Evolutionary conservation across 371 early-diverging fungal species (phyloP), one percentile per base, ranked within the genome.

Genomic region (Mucor ambiguus): DNA sequence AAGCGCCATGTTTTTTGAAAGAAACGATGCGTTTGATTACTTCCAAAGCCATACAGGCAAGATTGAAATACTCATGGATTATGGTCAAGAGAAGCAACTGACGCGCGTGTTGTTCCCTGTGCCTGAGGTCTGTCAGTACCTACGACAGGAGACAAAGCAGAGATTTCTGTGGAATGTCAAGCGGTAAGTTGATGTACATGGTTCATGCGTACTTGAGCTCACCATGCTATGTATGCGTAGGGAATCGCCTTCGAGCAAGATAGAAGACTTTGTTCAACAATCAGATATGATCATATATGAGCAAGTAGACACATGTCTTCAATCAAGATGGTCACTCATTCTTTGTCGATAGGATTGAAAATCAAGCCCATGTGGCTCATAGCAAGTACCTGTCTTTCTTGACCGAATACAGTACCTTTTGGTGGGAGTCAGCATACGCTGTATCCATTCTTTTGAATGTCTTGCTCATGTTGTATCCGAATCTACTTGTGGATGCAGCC

Each of bases 41-140:
- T 81, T 85, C 61, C 77, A 82, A 61, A 70, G 61, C n/a, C 74
- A 83, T 58, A 84, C 83, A 0, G 87, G 87, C 11, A 78, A 82
- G 28, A 87, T 87, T 37, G 87, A 87, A 62, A 80, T 87, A 18
- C 49, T 87, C 20, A 83, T 69, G 87, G 80, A 73, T 67, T 76
- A 65, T 49, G 69, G 65, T 41, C 80, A 63, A 54, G 75, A 72
- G 60, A 80, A 83, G 49, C 75, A 82, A 33, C 64, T 85, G 10
- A 69, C 72, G 0, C 72, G 76, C 20, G 84, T 83, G 0, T 62
- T 87, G 24, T 87, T 85, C 52, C 84, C 85, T 43, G 83, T 87
- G 60, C 87, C 87, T 9, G 85, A 83, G 52, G 71, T 87, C 0
- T 85, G 87, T 59, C 77, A 75, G 41, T 79, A 83, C 57, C 35